Conservation (phyloP, 345 rosid species). For the Populus tremula region DNA sequence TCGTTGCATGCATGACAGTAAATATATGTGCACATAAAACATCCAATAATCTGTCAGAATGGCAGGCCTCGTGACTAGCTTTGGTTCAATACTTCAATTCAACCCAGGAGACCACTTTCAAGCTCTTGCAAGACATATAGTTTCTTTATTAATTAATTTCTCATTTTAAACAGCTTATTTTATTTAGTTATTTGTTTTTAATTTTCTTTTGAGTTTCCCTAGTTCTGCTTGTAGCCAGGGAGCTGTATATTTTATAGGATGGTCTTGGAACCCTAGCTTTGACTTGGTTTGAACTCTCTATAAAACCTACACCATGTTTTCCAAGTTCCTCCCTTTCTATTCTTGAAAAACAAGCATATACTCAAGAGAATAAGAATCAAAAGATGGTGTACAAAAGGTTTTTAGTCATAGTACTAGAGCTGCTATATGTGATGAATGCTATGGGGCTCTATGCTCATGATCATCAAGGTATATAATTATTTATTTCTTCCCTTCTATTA, state of each 20-base stretch:
- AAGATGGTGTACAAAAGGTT: conserved; percentile 36
- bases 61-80: neutral
- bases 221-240: conserved; percentile 30
- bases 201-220: conserved; percentile 22
- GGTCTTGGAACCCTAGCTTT: conserved; percentile 41
- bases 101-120: conserved; percentile 12
- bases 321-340: conserved; percentile 29
- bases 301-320: conserved; percentile 26
- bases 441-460: conserved; percentile 25
- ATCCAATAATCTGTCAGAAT: neutral
- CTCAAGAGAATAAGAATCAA: neutral
- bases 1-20: neutral
- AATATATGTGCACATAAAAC: neutral
- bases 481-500: neutral
- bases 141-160: neutral
- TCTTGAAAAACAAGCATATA: conserved; percentile 10
- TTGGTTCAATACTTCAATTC: neutral
- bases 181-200: neutral
- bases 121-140: conserved; percentile 9
- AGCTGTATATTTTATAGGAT: conserved; percentile 20
- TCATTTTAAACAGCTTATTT: neutral
- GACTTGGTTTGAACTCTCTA: conserved; percentile 43
- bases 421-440: conserved; percentile 33
- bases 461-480: conserved; percentile 32
- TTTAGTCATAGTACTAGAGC: conserved; percentile 26